A percentile compares a stretch with the other conserved stretches of the same genome.
Evolutionary conservation across 768 basidiomycete species (phyloP).

Genomic region (Trametes villosa): DNA sequence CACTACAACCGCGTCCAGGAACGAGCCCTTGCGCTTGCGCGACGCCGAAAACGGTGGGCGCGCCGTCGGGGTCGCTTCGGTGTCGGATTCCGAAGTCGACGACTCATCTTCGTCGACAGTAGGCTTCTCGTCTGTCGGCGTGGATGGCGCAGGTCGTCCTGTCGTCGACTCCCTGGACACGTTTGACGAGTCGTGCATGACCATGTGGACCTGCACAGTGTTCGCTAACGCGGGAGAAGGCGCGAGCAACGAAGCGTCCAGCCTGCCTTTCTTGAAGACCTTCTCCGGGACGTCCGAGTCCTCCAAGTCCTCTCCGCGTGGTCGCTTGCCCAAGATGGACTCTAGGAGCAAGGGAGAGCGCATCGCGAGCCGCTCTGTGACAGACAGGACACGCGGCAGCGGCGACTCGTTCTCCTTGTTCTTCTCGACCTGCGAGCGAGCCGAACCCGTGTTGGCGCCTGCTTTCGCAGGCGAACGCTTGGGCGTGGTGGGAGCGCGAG

Average conservation of each 20-base stretch:
- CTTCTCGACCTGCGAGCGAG: conserved; percentile 32
- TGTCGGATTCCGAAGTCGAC: background rate
- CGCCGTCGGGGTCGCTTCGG: background rate
- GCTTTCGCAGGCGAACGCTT: conserved; percentile 24
- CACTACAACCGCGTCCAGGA: conserved; percentile 58
- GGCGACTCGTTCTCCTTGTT: conserved; percentile 71
- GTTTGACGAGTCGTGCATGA: background rate
- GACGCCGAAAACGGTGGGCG: conserved; percentile 6
- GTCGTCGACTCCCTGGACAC: background rate
- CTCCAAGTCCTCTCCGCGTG: conserved; percentile 39
- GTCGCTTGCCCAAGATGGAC: conserved; percentile 46
- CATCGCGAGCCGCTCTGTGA: conserved; percentile 50
- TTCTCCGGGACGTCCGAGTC: conserved; percentile 14
- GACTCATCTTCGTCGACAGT: background rate
- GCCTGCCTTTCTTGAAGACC: conserved; percentile 21
- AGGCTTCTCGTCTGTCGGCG: background rate
- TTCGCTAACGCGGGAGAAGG: conserved; percentile 7
- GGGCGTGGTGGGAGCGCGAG: conserved; percentile 20
- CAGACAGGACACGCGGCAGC: conserved; percentile 38
- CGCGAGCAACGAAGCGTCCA: conserved; percentile 13
- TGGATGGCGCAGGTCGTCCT: background rate
- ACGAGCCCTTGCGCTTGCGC: conserved; percentile 51
- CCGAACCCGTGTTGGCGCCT: conserved; percentile 20
- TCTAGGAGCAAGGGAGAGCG: conserved; percentile 45
- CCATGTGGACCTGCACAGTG: conserved; percentile 6